Evolutionary conservation across 768 basidiomycete species (phyloP).

Genomic region (Termitomyces titanicus): DNA sequence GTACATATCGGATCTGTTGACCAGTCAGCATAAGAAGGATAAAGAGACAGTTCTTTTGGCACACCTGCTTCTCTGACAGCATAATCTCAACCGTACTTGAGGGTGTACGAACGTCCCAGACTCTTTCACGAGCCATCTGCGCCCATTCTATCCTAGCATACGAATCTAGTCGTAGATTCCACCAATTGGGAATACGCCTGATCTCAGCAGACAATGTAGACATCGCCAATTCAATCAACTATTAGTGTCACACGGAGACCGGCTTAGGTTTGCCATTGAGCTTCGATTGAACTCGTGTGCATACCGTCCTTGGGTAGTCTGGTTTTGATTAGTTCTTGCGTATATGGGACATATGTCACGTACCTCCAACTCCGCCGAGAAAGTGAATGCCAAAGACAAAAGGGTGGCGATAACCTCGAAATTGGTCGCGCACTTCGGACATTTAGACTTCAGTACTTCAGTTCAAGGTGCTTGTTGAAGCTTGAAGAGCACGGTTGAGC

Average conservation of each 20-base stretch:
- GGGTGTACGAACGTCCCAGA: conserved; percentile 33
- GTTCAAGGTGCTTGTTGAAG: neutral
- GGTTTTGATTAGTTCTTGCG: neutral
- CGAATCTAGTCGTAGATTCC: conserved; percentile 25
- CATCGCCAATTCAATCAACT: conserved; percentile 52
- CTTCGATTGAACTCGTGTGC: conserved; percentile 4
- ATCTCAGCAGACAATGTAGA: conserved; percentile 41
- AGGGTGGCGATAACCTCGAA: conserved; percentile 45
- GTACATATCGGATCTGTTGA: conserved; percentile 39
- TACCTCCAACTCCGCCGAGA: conserved; percentile 44
- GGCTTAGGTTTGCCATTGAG: neutral
- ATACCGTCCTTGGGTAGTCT: conserved; percentile 49
- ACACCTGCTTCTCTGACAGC: conserved; percentile 39
- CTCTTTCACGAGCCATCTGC: conserved; percentile 20
- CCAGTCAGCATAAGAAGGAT: neutral
- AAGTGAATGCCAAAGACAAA: conserved; percentile 43
- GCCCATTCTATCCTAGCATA: conserved; percentile 29
- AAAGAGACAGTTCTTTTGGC: neutral
- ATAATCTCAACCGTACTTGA: conserved; percentile 26
- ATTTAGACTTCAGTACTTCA: too few species aligned
- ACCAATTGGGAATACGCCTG: conserved; percentile 38
- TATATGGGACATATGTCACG: neutral
- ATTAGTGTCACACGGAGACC: neutral
- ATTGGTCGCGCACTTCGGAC: conserved; percentile 16
- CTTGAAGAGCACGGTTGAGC: neutral